Conservation (phyloP, 75 land plant genomes). For the Azolla pinnata region DNA sequence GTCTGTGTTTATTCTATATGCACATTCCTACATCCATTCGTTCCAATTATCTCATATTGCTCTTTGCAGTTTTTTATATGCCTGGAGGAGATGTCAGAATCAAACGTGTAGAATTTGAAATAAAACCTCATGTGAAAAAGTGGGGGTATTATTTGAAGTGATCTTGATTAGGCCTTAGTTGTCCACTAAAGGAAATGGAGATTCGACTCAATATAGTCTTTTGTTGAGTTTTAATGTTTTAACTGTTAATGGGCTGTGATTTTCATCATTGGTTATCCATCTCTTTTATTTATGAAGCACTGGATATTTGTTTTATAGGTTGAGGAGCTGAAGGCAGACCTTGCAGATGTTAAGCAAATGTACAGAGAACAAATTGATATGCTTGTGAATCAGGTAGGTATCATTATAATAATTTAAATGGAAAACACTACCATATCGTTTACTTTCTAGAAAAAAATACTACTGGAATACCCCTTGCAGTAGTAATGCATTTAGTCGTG, state of each 20-base stretch:
- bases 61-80: no score
- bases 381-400: slow-evolving; percentile 82
- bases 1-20: slow-evolving; percentile 22
- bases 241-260: no score
- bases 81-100: no score
- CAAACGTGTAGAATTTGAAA: no score
- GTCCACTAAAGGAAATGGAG: no score
- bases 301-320: slow-evolving; percentile 35
- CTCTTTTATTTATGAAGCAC: background rate
- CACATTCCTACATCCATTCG: background rate
- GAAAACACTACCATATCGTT: background rate
- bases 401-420: background rate
- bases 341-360: slow-evolving; percentile 92
- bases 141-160: no score
- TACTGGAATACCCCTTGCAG: no score
- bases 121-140: no score
- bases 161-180: no score
- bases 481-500: background rate
- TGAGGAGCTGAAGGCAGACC: slow-evolving; percentile 88
- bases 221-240: no score
- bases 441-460: background rate
- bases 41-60: background rate
- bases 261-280: no score
- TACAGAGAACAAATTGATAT: slow-evolving; percentile 94
- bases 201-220: no score